Evolutionary conservation across 2,329 filamentous ascomycete species (phyloP).

Genomic region (Macrophomina pseudophaseolina): DNA sequence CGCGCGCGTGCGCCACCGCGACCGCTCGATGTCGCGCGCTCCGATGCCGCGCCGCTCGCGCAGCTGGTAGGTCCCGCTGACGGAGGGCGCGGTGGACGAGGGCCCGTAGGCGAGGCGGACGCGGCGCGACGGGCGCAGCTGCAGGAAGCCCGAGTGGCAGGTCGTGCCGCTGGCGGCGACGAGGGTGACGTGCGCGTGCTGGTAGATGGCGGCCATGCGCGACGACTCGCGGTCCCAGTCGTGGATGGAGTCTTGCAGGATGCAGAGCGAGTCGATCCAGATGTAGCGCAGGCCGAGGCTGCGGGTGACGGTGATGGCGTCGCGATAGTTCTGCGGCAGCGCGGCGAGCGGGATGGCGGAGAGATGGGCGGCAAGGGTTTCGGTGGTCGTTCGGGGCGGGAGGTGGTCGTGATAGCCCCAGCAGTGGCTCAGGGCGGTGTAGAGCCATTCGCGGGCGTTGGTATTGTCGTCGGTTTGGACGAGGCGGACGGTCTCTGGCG

Average conservation of each 20-base stretch:
- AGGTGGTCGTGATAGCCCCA: conserved; percentile 26
- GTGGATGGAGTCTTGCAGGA: conserved; percentile 24
- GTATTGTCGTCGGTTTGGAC: not conserved
- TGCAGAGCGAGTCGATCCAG: conserved; percentile 31
- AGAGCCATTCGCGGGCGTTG: no score
- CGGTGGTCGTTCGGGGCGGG: not conserved
- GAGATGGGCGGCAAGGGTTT: not conserved
- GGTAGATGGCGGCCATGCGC: conserved; percentile 7
- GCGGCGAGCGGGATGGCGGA: not conserved
- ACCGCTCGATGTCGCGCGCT: not conserved
- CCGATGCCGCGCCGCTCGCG: not conserved
- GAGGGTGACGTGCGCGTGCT: not conserved
- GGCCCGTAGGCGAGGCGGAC: not conserved
- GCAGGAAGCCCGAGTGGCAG: not conserved
- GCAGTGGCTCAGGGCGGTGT: conserved; percentile 30
- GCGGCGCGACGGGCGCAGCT: no score
- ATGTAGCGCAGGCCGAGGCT: conserved; percentile 19
- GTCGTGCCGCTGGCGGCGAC: not conserved
- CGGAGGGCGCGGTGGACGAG: no score
- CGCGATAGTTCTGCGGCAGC: conserved; percentile 21
- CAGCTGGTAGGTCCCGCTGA: not conserved
- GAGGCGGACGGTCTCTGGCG: not conserved
- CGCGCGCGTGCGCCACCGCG: not conserved
- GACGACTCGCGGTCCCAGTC: conserved; percentile 18
- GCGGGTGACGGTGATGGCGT: conserved; percentile 22